Conservation (phyloP, 2,329 filamentous ascomycete genomes). For the Ophiosphaerella narmari region DNA sequence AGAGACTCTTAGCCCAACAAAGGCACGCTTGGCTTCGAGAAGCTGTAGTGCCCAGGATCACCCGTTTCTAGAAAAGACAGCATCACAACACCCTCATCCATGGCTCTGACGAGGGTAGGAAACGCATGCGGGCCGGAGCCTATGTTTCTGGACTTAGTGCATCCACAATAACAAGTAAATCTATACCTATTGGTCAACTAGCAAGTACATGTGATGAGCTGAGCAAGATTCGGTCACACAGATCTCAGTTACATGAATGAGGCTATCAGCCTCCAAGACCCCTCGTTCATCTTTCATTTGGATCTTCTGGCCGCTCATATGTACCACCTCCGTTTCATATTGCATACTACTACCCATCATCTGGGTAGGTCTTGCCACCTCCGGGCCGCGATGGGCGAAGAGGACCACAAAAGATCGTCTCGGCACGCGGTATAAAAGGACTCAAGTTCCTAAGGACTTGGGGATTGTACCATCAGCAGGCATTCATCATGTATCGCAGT, state of each 20-base stretch:
- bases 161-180: neutral
- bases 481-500: conserved; percentile 31
- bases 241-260: conserved; percentile 5
- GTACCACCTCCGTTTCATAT: conserved; percentile 5
- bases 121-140: neutral
- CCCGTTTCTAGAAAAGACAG: neutral
- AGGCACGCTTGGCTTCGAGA: neutral
- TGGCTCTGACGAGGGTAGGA: neutral
- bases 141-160: neutral
- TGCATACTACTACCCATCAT: conserved; percentile 6
- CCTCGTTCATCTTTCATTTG: conserved; percentile 6
- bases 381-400: conserved; percentile 5
- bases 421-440: conserved; percentile 14
- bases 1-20: conserved; percentile 1
- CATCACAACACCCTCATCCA: neutral
- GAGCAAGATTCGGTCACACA: conserved; percentile 9
- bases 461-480: conserved; percentile 6
- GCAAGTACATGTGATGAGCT: neutral
- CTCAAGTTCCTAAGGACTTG: neutral
- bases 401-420: neutral
- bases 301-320: conserved; percentile 11
- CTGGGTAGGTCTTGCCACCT: conserved; percentile 1
- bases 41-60: neutral
- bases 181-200: neutral
- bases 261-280: conserved; percentile 2